Conservation (phyloP, 1,139 yeast genomes). For the Debaryomyces udenii region DNA sequence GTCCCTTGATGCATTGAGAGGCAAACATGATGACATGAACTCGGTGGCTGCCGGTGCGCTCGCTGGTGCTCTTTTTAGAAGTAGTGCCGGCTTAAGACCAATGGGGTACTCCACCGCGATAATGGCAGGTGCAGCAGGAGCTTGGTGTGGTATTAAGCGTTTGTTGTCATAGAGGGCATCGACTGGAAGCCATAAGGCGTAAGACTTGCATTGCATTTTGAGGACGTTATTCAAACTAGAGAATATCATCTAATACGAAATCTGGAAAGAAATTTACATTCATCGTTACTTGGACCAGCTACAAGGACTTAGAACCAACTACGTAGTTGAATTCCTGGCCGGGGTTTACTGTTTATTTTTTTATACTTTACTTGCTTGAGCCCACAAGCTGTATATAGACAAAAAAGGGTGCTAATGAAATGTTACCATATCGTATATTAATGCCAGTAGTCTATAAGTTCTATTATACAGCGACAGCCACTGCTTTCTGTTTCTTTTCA, state of each 20-base stretch:
- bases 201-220: slow-evolving; percentile 9
- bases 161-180: slow-evolving; percentile 26
- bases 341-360: slow-evolving; percentile 9
- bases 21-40: slow-evolving; percentile 83
- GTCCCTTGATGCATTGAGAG: slow-evolving; percentile 76
- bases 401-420: slow-evolving; percentile 9
- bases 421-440: slow-evolving; percentile 5
- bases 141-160: slow-evolving; percentile 86
- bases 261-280: slow-evolving; percentile 5
- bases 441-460: slow-evolving; percentile 4
- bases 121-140: slow-evolving; percentile 88
- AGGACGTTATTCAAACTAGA: slow-evolving; percentile 4
- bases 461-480: slow-evolving; percentile 8
- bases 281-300: slow-evolving; percentile 2
- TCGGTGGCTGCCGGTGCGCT: slow-evolving; percentile 88
- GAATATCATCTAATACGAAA: slow-evolving; percentile 5
- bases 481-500: slow-evolving; percentile 5
- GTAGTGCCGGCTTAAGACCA: slow-evolving; percentile 82
- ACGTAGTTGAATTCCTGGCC: slow-evolving; percentile 7
- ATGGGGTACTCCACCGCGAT: slow-evolving; percentile 85
- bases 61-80: slow-evolving; percentile 89
- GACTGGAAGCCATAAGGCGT: slow-evolving; percentile 3
- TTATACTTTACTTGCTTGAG: slow-evolving; percentile 9
- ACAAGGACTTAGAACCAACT: slow-evolving; percentile 4
- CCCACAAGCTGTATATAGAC: slow-evolving; percentile 10